Percentiles rank a stretch among this genome's conserved stretches.
phyloP scores from a whole-genome alignment of 108 stramenopile species.

The Mayamaea pseudoterrestris region DNA sequence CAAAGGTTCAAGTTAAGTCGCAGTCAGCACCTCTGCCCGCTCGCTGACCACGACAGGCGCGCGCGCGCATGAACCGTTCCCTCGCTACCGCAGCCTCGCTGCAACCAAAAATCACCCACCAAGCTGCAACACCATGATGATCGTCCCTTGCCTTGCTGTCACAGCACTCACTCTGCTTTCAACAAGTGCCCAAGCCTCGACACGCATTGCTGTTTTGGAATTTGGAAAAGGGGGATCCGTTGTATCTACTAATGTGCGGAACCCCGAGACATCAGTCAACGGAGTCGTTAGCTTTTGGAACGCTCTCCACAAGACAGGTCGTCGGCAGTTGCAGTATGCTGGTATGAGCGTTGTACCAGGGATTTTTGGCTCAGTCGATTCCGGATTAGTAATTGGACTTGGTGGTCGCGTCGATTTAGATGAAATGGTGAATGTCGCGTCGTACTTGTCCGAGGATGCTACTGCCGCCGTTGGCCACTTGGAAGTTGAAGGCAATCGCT shows the following conservation, averaged over 20 bases:
- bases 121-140: background rate
- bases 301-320: constrained; percentile 41
- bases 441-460: constrained; percentile 18
- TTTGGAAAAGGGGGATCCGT: constrained; percentile 59
- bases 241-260: constrained; percentile 29
- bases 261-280: constrained; percentile 29
- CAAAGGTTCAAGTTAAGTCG: no score
- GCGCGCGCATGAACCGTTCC: background rate
- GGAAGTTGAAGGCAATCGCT: constrained; percentile 26
- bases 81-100: background rate
- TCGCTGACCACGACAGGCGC: background rate
- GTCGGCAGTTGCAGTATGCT: constrained; percentile 35
- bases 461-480: constrained; percentile 50
- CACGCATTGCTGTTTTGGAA: constrained; percentile 65
- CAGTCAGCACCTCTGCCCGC: background rate
- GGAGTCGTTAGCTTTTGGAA: constrained; percentile 62
- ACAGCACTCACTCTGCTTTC: background rate
- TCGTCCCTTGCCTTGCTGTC: background rate
- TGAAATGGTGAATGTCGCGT: constrained; percentile 41
- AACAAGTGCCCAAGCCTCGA: constrained; percentile 30
- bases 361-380: constrained; percentile 50
- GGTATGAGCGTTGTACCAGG: constrained; percentile 82
- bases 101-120: background rate
- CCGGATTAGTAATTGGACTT: constrained; percentile 58
- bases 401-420: constrained; percentile 39